Base-by-base conservation (phyloP, 1,284 basidiomycete species). In the Marasmius tenuissimus region DNA sequence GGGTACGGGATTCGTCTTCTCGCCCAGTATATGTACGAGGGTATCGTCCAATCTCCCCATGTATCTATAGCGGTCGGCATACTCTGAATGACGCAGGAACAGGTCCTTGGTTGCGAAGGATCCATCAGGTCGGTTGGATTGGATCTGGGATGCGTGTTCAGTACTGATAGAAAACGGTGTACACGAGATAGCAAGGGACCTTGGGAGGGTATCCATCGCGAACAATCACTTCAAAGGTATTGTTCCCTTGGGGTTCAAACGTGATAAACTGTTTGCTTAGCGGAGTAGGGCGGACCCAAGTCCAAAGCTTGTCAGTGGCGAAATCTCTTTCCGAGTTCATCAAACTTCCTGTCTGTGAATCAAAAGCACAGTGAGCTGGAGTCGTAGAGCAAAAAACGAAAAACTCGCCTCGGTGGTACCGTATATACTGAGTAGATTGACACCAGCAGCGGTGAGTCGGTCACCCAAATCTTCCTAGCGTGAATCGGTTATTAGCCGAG, bases 41-140 rank as follows among this genome's bases (percentile, higher is more conserved):
- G 85, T 86, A 64, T 88, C 87, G 66, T 89, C 87, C 48, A 85
- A 71, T 22, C 87, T 73, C 1, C 87, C 87, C 47, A 85, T 74
- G 60, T 85, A 85, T 64, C 83, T 83, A 72, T 81, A 85, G 38
- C 75, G 73, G 51, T 79, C 71, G 4, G 69, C 67, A 59, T 78
- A 76, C 2, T 73, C 74, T 0, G 77, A 71, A 58, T 87, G 82
- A 56, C 76, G 77, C 12, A 79, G 66, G 62, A 87, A 84, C 12
- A 87, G 74, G 65, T 89, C 87, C 60, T 81, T 85, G 9, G 84
- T 86, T 1, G 83, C 83, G 66, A 85, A 88, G 7, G 82, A 82
- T 0, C 81, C 81, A 62, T 88, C 85, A 0, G 81, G 78, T 38
- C 82, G 76, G 69, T 88, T 88, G 37, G 76, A 78, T 70, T 81